phyloP scores from a whole-genome alignment of 306 rosid genomes.

The Dryas drummondii region DNA sequence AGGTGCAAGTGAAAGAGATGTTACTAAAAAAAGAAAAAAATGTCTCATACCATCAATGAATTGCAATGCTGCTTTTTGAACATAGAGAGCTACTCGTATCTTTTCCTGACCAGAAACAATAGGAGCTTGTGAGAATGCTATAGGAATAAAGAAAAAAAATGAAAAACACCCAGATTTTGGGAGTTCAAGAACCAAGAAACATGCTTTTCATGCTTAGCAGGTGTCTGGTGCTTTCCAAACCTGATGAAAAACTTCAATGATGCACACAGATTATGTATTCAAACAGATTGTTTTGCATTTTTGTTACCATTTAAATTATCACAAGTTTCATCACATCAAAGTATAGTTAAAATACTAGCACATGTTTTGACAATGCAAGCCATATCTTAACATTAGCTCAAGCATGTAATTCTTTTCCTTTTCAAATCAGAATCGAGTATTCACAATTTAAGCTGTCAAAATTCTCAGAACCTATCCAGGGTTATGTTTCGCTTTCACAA shows the following conservation, averaged over 20 bases:
- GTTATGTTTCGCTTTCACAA: too few species aligned
- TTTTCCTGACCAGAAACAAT: conserved; percentile 59
- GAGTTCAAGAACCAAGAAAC: conserved; percentile 4
- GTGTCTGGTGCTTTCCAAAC: not conserved
- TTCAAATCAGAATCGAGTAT: not conserved
- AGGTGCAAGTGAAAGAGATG: not conserved
- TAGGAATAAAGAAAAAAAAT: conserved; percentile 7
- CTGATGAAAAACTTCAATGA: not conserved
- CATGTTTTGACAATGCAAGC: not conserved
- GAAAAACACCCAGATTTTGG: conserved; percentile 21
- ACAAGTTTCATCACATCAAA: not conserved
- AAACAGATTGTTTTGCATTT: not conserved
- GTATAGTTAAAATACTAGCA: too few species aligned
- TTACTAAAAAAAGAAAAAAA: not conserved
- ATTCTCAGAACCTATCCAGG: too few species aligned
- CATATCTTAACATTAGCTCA: not conserved
- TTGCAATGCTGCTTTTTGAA: conserved; percentile 79
- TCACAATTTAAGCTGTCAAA: not conserved
- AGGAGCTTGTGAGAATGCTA: conserved; percentile 22
- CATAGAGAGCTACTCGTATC: conserved; percentile 64
- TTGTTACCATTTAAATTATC: not conserved
- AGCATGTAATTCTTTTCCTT: not conserved
- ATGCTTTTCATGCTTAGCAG: not conserved
- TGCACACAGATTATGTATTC: not conserved
- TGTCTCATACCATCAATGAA: conserved; percentile 56